Base-by-base conservation (phyloP, 805 yeast species). In the Saccharomyces eubayanus region DNA sequence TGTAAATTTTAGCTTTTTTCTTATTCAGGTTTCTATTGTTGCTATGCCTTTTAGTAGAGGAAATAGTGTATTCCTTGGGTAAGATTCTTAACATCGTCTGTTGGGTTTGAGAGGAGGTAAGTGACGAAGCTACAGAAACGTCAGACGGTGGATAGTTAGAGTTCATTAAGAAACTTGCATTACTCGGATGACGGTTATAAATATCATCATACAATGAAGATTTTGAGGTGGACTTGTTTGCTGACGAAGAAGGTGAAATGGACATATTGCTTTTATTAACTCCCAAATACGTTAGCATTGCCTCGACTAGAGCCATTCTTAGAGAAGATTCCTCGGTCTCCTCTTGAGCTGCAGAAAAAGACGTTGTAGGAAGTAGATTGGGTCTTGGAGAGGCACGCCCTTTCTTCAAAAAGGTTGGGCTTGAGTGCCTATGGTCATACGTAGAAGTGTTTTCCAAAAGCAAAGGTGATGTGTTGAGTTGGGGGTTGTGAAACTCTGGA, bases 301-400 rank as follows among this genome's bases (percentile, higher is more conserved):
- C 84, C 59, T 87, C 96, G 5, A 84, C 78, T 1, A 90, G 67
- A 0, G 92, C 88, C 21, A 77, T 72, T 52, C 86, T 72, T 28
- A 85, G 67, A 0, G 86, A 76, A 0, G 81, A 74, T 49, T 86
- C 92, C 60, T 87, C 90, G 0, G 86, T 81, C 59, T 85, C 92
- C 55, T 85, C 89, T 31, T 81, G 84, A 30, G 77, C 81, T 5
- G 84, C 76, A 57, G 83, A 80, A 11, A 73, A 52, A 2, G 63
- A 61, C 41, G 73, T 60, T 21, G 66, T 70, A 14, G 43, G 43
- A 8, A 36, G 24, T 69, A 63, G 2, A 73, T 52, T 36, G 9
- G 43, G 43, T 36, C 24, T 16, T 36, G 43, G 43, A 36, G 43
- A 36, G 43, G 6, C 24, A 8, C 43, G 43, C 9, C 24, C 24